These are phyloP conservation scores for Chlorella sorokiniana DNA, from an alignment of 139 green algal genomes.

Conservation along the genomic window DNA sequence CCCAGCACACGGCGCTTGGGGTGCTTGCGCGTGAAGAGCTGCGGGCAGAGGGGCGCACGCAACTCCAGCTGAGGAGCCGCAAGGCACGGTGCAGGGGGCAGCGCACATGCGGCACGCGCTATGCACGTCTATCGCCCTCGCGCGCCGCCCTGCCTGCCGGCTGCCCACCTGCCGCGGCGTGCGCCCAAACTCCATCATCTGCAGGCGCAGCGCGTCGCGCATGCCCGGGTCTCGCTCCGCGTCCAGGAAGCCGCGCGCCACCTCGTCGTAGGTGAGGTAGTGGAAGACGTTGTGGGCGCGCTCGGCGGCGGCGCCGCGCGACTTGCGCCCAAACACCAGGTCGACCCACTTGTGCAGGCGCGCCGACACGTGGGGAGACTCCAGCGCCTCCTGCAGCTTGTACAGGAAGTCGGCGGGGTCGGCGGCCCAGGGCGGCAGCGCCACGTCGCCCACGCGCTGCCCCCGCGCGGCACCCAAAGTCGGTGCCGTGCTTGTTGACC, in stretches of 20 bases:
- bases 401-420: constrained; percentile 49
- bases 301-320: constrained; percentile 47
- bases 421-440: constrained; percentile 75
- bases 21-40: constrained; percentile 43
- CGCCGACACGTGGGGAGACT: constrained; percentile 63
- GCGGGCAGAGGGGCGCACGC: not conserved
- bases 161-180: constrained; percentile 63
- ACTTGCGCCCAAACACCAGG: constrained; percentile 71
- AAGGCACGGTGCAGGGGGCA: too few relatives aligned
- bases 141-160: constrained; percentile 31
- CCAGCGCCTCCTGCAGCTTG: constrained; percentile 59
- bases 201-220: constrained; percentile 48
- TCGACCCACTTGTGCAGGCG: constrained; percentile 78
- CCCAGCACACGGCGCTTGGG: constrained; percentile 26
- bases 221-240: constrained; percentile 30
- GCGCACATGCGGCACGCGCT: not conserved
- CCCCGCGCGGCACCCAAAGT: constrained; percentile 45
- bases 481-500: constrained; percentile 48
- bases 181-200: constrained; percentile 81
- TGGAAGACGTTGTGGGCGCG: constrained; percentile 79
- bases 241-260: constrained; percentile 40
- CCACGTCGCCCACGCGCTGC: constrained; percentile 61
- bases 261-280: constrained; percentile 77
- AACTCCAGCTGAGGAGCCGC: not conserved
- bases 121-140: not conserved